Percentiles rank a stretch among this genome's conserved stretches.
Evolutionary conservation across 129 eudicot genomes (phyloP).

Genomic region (Helianthus annuus): DNA sequence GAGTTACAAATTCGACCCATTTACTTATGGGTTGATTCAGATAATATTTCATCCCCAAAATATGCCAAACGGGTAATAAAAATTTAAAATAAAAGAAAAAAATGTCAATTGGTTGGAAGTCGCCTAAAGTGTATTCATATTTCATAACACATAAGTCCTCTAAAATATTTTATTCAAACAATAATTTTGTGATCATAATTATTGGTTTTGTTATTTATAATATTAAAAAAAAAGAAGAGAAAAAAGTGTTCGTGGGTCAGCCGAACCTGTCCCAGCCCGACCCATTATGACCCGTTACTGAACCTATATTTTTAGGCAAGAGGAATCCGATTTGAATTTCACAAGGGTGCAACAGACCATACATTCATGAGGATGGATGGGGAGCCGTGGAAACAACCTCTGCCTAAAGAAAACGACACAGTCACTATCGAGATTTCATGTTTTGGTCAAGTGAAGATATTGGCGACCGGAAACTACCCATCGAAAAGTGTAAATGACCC

Average conservation of each 20-base stretch:
- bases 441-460: slow-evolving; percentile 62
- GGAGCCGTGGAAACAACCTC: slow-evolving; percentile 87
- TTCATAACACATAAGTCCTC: too few species aligned
- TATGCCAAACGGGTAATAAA: background rate
- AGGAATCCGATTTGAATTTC: slow-evolving; percentile 63
- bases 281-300: background rate
- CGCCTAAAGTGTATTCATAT: too few species aligned
- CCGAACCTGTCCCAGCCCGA: background rate
- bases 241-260: too few species aligned
- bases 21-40: background rate
- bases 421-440: slow-evolving; percentile 63
- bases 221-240: too few species aligned
- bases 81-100: background rate
- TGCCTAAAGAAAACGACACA: slow-evolving; percentile 58
- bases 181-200: too few species aligned
- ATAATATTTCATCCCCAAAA: background rate
- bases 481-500: slow-evolving; percentile 56
- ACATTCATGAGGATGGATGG: slow-evolving; percentile 80
- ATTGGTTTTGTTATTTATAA: too few species aligned
- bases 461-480: slow-evolving; percentile 41
- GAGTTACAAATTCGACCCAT: background rate
- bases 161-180: too few species aligned
- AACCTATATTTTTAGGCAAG: slow-evolving; percentile 40
- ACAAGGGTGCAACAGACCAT: slow-evolving; percentile 58
- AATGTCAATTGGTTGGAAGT: too few species aligned